Conservation (phyloP, 2,329 filamentous ascomycete species). For the Trichoderma atrobrunneum region DNA sequence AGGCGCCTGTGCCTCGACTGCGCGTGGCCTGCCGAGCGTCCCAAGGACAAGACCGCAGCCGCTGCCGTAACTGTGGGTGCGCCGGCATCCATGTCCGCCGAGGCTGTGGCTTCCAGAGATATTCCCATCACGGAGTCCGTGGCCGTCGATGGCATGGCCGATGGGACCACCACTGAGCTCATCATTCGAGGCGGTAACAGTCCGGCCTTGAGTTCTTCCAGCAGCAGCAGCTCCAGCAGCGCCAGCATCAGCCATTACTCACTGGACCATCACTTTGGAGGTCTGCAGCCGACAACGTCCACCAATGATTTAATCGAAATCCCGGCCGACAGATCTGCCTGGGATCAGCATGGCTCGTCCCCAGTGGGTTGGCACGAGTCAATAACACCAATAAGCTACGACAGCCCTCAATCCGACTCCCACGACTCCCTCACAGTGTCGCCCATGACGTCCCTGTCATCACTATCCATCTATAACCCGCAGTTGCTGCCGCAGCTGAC, state of each 20-base stretch:
- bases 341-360: constrained; percentile 26
- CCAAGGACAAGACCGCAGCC: constrained; percentile 20
- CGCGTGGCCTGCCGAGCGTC: constrained; percentile 30
- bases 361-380: constrained; percentile 26
- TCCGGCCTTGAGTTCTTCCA: constrained; percentile 14
- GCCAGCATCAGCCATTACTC: constrained; percentile 5
- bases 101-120: neutral
- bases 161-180: constrained; percentile 9
- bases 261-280: constrained; percentile 9
- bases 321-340: constrained; percentile 22
- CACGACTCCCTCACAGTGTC: constrained; percentile 20
- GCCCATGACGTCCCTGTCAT: constrained; percentile 16
- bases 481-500: constrained; percentile 32
- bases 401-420: constrained; percentile 25
- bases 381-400: constrained; percentile 27
- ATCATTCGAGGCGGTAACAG: constrained; percentile 12
- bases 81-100: neutral
- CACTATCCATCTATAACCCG: constrained; percentile 31
- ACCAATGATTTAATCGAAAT: constrained; percentile 23
- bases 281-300: constrained; percentile 13
- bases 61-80: neutral
- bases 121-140: neutral
- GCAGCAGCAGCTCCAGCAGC: constrained; percentile 1
- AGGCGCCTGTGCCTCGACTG: constrained; percentile 35
- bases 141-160: neutral